Percentiles rank a stretch among this genome's conserved stretches.
Evolutionary conservation across 768 basidiomycete species (phyloP).

Genomic region (Amanita fuliginea): DNA sequence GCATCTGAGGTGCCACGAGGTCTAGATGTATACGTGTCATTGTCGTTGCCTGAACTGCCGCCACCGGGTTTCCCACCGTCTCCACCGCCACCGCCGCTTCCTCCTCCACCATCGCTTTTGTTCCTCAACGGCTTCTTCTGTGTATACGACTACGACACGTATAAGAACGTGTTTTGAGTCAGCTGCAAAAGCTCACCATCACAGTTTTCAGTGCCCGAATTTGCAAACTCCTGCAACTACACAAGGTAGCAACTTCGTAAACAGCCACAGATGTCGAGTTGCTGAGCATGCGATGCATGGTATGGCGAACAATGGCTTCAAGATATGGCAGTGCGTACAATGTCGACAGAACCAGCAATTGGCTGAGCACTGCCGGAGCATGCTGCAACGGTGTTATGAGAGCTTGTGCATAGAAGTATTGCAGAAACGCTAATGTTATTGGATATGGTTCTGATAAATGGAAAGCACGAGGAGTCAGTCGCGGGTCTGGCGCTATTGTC

Average conservation of each 20-base stretch:
- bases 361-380: constrained; percentile 79
- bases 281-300: constrained; percentile 82
- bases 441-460: constrained; percentile 84
- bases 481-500: constrained; percentile 42
- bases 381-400: constrained; percentile 88
- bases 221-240: constrained; percentile 80
- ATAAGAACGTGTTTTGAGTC: background rate
- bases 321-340: constrained; percentile 76
- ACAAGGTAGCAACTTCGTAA: constrained; percentile 91
- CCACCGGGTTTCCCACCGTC: constrained; percentile 26
- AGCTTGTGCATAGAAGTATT: constrained; percentile 87
- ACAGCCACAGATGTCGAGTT: constrained; percentile 83
- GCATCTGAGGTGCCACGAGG: constrained; percentile 71
- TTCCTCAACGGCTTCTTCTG: constrained; percentile 58
- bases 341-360: constrained; percentile 72
- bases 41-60: constrained; percentile 21
- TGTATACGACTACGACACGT: constrained; percentile 52
- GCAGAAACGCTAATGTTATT: constrained; percentile 77
- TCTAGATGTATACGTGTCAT: constrained; percentile 29
- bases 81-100: constrained; percentile 21
- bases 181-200: constrained; percentile 41
- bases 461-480: constrained; percentile 70
- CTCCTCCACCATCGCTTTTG: constrained; percentile 54
- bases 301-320: constrained; percentile 76
- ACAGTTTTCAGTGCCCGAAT: constrained; percentile 83